Percentiles rank a stretch among this genome's conserved stretches.
phyloP scores from a whole-genome alignment of 2,329 filamentous ascomycete species.

The Monilinia fructicola region DNA sequence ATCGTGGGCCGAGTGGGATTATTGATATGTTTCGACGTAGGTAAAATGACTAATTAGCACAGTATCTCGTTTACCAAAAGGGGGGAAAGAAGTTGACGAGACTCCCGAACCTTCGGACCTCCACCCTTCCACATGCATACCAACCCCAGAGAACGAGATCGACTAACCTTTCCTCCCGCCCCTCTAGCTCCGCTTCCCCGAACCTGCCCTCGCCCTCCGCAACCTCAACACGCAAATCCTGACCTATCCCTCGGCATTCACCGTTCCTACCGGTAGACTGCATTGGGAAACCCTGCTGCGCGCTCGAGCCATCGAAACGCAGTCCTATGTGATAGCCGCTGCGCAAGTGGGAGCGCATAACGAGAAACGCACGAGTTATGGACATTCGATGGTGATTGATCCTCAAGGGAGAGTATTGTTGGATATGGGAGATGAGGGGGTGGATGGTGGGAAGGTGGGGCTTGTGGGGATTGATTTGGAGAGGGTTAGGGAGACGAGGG shows the following conservation, averaged over 20 bases:
- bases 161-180: too few species aligned
- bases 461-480: slow-evolving; percentile 55
- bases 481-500: slow-evolving; percentile 51
- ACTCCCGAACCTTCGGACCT: not conserved
- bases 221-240: slow-evolving; percentile 65
- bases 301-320: slow-evolving; percentile 82
- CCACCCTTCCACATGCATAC: not conserved
- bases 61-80: not conserved
- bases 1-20: slow-evolving; percentile 73
- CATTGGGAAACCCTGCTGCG: slow-evolving; percentile 83
- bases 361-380: slow-evolving; percentile 76
- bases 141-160: not conserved
- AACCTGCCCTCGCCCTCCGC: slow-evolving; percentile 67
- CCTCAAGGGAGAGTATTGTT: slow-evolving; percentile 80
- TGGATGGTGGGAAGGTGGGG: slow-evolving; percentile 47
- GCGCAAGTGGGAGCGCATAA: slow-evolving; percentile 78
- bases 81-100: too few species aligned
- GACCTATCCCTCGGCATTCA: slow-evolving; percentile 83
- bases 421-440: slow-evolving; percentile 54
- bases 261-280: slow-evolving; percentile 75
- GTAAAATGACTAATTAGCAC: slow-evolving; percentile 29
- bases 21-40: slow-evolving; percentile 82
- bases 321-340: slow-evolving; percentile 82
- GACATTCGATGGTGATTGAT: slow-evolving; percentile 79
- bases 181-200: slow-evolving; percentile 70